Percentiles rank a stretch among this genome's conserved stretches.
phyloP scores from a whole-genome alignment of 257 asterid species.

The Striga asiatica region DNA sequence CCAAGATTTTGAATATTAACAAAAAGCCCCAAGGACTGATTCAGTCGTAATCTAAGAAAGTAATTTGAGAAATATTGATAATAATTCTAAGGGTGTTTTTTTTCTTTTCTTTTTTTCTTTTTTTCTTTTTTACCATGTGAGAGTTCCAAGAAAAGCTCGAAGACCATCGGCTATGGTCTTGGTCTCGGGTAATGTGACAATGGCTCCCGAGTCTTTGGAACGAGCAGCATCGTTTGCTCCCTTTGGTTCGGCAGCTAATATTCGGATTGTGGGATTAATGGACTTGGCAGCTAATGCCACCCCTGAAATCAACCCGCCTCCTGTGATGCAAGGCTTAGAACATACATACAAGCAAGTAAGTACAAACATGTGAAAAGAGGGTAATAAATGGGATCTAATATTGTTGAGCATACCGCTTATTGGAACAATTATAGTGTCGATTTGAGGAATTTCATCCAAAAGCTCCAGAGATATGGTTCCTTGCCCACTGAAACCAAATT shows the following conservation, averaged over 20 bases:
- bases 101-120: too few relatives aligned
- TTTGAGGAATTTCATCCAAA: slow-evolving; percentile 63
- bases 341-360: slow-evolving; percentile 6
- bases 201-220: slow-evolving; percentile 52
- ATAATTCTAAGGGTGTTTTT: too few relatives aligned
- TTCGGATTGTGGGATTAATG: slow-evolving; percentile 55
- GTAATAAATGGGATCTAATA: slow-evolving; percentile 1
- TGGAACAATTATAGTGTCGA: slow-evolving; percentile 78
- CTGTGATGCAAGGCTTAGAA: slow-evolving; percentile 24
- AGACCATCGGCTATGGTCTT: slow-evolving; percentile 92
- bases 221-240: slow-evolving; percentile 92
- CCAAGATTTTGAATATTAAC: not conserved
- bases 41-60: too few relatives aligned
- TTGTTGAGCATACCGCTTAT: slow-evolving; percentile 51
- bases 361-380: not conserved
- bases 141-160: slow-evolving; percentile 78
- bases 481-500: slow-evolving; percentile 55
- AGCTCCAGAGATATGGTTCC: slow-evolving; percentile 86
- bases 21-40: not conserved
- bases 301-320: slow-evolving; percentile 94
- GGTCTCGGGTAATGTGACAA: slow-evolving; percentile 55
- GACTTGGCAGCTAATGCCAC: slow-evolving; percentile 86
- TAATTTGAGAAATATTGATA: too few relatives aligned
- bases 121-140: slow-evolving; percentile 69
- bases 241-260: slow-evolving; percentile 85